phyloP scores from a whole-genome alignment of 2,329 filamentous ascomycete species.

The Hirsutella thompsonii region DNA sequence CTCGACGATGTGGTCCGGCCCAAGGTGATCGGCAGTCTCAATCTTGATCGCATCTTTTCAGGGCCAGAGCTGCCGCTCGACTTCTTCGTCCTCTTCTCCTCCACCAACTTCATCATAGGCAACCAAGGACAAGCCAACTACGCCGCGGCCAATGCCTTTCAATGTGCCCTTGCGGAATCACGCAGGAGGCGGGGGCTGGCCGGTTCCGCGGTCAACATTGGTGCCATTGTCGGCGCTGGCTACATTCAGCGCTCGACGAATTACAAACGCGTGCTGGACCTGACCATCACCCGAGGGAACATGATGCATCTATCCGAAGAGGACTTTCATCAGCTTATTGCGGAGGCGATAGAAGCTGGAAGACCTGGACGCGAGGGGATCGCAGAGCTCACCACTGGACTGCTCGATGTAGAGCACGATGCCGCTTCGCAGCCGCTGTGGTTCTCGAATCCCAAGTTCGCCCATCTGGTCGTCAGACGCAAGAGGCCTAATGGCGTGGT shows the following conservation, averaged over 20 bases:
- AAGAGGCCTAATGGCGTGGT: too few relatives aligned
- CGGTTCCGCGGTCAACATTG: conserved; percentile 5
- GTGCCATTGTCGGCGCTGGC: conserved; percentile 25
- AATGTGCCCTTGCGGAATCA: conserved; percentile 20
- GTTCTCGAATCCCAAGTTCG: not conserved
- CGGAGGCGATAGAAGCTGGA: not conserved
- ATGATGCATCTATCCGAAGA: conserved; percentile 9
- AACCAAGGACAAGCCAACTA: conserved; percentile 29
- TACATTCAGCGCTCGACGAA: conserved; percentile 16
- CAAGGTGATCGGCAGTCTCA: conserved; percentile 19
- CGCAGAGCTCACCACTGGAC: not conserved
- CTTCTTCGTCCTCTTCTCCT: conserved; percentile 22
- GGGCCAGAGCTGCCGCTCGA: conserved; percentile 11
- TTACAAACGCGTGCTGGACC: not conserved
- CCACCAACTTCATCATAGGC: conserved; percentile 13
- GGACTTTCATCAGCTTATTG: conserved; percentile 19
- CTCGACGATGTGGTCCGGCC: conserved; percentile 14
- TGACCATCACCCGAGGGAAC: conserved; percentile 1
- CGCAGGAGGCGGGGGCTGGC: conserved; percentile 14
- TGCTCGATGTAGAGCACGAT: not conserved
- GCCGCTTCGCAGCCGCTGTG: not conserved
- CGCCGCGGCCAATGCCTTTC: conserved; percentile 27
- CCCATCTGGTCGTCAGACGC: not conserved
- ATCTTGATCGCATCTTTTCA: conserved; percentile 17
- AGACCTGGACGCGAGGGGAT: not conserved